Evolutionary conservation across 176 grass and related monocot genomes (phyloP).

Genomic region (Cenchrus purpureus): DNA sequence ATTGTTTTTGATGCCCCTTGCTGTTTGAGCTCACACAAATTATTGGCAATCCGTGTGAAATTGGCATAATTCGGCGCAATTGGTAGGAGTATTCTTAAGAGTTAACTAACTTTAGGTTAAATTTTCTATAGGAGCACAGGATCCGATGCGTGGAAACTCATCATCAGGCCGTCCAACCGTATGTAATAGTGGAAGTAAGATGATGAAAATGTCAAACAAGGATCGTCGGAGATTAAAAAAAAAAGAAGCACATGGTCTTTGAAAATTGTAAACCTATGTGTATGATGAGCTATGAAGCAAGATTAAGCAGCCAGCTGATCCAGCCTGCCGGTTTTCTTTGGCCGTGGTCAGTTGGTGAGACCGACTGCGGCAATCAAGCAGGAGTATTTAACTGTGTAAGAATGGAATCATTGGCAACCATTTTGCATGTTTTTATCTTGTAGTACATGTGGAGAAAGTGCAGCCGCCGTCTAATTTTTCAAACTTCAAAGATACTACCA

Average conservation of each 20-base stretch:
- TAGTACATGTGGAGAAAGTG: not conserved
- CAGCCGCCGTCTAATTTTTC: not conserved
- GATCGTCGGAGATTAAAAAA: not conserved
- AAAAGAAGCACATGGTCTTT: constrained; percentile 24
- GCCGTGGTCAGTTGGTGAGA: constrained; percentile 13
- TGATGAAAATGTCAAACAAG: constrained; percentile 31
- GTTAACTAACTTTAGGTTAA: constrained; percentile 6
- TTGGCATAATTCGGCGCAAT: not conserved
- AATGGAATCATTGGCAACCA: not conserved
- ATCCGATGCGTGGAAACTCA: not conserved
- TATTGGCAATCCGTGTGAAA: constrained; percentile 31
- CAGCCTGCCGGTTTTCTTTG: not conserved
- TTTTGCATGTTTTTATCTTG: not conserved
- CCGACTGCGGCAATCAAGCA: not conserved
- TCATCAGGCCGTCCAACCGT: not conserved
- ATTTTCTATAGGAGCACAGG: not conserved
- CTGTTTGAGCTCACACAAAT: not conserved
- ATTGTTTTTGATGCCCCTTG: constrained; percentile 7
- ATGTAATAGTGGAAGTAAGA: not conserved
- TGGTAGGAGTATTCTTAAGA: constrained; percentile 4
- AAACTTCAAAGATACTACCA: not conserved
- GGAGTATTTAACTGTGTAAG: constrained; percentile 2
- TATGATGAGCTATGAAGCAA: not conserved
- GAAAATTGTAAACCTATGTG: not conserved
- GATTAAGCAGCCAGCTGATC: constrained; percentile 28